Conservation (phyloP, 495 filamentous ascomycete genomes). For the Penicillium herquei region DNA sequence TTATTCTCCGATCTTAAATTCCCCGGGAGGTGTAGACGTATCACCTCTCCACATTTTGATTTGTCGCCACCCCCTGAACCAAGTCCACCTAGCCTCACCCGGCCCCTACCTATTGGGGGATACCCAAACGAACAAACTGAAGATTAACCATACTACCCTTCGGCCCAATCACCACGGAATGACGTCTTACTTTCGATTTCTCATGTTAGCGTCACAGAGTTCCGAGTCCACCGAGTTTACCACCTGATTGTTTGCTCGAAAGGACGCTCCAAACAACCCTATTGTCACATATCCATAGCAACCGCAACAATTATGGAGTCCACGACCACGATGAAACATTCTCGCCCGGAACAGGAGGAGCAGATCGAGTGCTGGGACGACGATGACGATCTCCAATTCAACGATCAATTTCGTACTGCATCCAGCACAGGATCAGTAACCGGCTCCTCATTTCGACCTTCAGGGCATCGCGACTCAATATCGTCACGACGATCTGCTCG, state of each 20-base stretch:
- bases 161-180: constrained; percentile 29
- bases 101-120: background rate
- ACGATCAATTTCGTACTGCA: constrained; percentile 64
- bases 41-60: too few relatives aligned
- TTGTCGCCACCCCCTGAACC: too few relatives aligned
- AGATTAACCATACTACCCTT: background rate
- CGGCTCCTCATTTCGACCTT: constrained; percentile 49
- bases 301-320: constrained; percentile 44
- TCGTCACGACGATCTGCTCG: constrained; percentile 75
- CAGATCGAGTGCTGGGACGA: constrained; percentile 87
- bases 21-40: too few relatives aligned
- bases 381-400: constrained; percentile 74
- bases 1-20: too few relatives aligned
- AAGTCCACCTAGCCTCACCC: background rate
- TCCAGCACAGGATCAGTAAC: constrained; percentile 58
- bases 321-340: constrained; percentile 55
- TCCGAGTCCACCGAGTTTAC: constrained; percentile 25
- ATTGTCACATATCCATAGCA: too few relatives aligned
- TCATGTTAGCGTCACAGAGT: constrained; percentile 24
- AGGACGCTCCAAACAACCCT: background rate
- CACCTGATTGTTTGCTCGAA: constrained; percentile 9
- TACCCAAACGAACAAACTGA: background rate
- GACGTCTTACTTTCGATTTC: constrained; percentile 26
- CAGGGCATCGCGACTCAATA: constrained; percentile 66
- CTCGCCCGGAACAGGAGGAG: constrained; percentile 53